Evolutionary conservation across 2,329 filamentous ascomycete genomes (phyloP).

Genomic region (Cercospora sp.): DNA sequence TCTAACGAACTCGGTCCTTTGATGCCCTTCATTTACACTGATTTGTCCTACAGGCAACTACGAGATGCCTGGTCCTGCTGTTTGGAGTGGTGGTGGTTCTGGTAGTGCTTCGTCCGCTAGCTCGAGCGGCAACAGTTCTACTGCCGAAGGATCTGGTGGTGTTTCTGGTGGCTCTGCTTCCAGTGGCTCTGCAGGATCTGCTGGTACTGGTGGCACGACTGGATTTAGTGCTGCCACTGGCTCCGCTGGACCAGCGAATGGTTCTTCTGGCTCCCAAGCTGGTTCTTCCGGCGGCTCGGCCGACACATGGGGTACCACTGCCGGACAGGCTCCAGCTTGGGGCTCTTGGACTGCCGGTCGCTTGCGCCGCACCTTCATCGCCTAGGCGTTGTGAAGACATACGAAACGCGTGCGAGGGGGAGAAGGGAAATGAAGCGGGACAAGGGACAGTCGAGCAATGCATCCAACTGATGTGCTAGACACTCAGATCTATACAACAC

Average conservation of each 20-base stretch:
- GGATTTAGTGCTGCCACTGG: neutral
- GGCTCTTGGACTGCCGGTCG: neutral
- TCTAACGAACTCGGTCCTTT: neutral
- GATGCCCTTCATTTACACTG: neutral
- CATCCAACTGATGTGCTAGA: neutral
- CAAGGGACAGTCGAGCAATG: too few species aligned
- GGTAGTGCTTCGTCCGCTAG: neutral
- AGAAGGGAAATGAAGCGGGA: too few species aligned
- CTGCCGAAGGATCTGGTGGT: neutral
- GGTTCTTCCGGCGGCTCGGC: neutral
- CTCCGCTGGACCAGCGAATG: neutral
- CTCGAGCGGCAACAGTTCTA: neutral
- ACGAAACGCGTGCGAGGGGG: neutral
- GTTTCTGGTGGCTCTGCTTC: neutral
- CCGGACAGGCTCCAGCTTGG: neutral
- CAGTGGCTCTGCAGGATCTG: neutral
- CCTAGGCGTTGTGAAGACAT: neutral
- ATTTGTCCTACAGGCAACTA: neutral
- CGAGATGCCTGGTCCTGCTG: neutral
- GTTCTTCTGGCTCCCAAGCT: neutral
- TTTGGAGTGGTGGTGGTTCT: neutral
- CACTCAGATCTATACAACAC: neutral
- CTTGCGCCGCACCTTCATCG: neutral
- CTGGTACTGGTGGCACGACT: neutral
- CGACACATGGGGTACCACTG: neutral